These are phyloP conservation scores for Penicillium odoratum DNA, from an alignment of 495 filamentous ascomycete species.

Conservation along the genomic window DNA sequence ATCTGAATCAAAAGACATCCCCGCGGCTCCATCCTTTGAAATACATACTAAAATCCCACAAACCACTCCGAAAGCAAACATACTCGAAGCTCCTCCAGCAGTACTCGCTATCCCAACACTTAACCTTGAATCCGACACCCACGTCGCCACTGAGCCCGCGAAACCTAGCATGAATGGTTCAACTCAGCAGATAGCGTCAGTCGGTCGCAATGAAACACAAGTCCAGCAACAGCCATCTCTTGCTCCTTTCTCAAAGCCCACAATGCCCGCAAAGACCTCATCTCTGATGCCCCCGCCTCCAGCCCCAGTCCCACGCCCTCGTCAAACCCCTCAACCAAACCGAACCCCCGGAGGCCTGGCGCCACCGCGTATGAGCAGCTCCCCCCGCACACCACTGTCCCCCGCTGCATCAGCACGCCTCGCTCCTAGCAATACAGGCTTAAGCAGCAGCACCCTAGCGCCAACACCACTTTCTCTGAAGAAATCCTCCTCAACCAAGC, in stretches of 20 bases:
- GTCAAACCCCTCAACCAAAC: conserved; percentile 25
- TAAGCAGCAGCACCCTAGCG: conserved; percentile 36
- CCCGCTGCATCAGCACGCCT: conserved; percentile 35
- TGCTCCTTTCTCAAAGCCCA: conserved; percentile 9
- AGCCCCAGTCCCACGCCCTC: conserved; percentile 32
- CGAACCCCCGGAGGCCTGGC: conserved; percentile 16
- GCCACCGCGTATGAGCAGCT: conserved; percentile 18
- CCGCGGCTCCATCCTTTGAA: conserved; percentile 11
- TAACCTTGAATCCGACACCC: conserved; percentile 19
- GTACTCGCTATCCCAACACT: conserved; percentile 36
- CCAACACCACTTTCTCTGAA: conserved; percentile 41
- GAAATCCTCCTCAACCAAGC: conserved; percentile 40
- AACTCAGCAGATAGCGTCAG: background rate
- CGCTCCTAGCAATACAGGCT: conserved; percentile 27
- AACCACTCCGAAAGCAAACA: conserved; percentile 51
- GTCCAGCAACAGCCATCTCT: background rate
- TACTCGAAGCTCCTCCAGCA: conserved; percentile 25
- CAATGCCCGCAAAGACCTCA: conserved; percentile 22
- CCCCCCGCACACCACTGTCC: conserved; percentile 36
- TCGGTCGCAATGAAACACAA: conserved; percentile 6
- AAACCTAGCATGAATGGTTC: conserved; percentile 15
- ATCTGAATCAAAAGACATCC: conserved; percentile 8
- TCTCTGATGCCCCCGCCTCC: conserved; percentile 44
- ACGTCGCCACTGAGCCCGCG: conserved; percentile 9
- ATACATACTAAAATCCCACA: conserved; percentile 36